A percentile compares a stretch with the other conserved stretches of the same genome.
phyloP scores from a whole-genome alignment of 2,329 filamentous ascomycete genomes.

The Amesomyces nigricolor region DNA sequence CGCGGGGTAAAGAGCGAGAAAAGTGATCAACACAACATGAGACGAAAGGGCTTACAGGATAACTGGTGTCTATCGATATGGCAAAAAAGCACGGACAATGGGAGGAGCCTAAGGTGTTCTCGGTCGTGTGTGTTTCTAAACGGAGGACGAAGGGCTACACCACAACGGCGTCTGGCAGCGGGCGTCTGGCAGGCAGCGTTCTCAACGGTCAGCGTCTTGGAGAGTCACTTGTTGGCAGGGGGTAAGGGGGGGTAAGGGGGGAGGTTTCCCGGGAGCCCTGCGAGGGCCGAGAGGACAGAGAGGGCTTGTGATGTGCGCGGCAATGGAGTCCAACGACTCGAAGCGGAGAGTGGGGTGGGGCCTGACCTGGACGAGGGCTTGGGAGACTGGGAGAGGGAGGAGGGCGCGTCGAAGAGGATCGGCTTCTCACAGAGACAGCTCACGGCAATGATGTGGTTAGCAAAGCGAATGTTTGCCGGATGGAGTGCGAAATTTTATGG shows the following conservation, averaged over 20 bases:
- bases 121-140: too few species aligned
- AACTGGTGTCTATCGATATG: too few species aligned
- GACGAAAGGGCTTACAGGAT: too few species aligned
- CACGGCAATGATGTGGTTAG: background rate
- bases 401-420: background rate
- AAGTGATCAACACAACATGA: too few species aligned
- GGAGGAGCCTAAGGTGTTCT: too few species aligned
- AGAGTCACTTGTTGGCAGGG: constrained; percentile 8
- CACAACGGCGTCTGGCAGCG: too few species aligned
- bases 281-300: too few species aligned
- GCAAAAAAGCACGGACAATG: too few species aligned
- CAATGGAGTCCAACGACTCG: constrained; percentile 2
- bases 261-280: constrained; percentile 3
- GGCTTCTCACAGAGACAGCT: background rate
- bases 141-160: too few species aligned
- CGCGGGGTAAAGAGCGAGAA: too few species aligned
- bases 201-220: constrained; percentile 1
- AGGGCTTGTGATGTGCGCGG: constrained; percentile 15
- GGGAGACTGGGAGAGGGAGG: background rate
- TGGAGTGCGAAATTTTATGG: constrained; percentile 17
- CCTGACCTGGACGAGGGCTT: constrained; percentile 1
- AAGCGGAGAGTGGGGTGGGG: constrained; percentile 15
- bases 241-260: background rate
- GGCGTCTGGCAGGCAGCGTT: constrained; percentile 1
- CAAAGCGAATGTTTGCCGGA: background rate